Conservation (phyloP, 306 rosid genomes). For the Quercus aquifolioides region DNA sequence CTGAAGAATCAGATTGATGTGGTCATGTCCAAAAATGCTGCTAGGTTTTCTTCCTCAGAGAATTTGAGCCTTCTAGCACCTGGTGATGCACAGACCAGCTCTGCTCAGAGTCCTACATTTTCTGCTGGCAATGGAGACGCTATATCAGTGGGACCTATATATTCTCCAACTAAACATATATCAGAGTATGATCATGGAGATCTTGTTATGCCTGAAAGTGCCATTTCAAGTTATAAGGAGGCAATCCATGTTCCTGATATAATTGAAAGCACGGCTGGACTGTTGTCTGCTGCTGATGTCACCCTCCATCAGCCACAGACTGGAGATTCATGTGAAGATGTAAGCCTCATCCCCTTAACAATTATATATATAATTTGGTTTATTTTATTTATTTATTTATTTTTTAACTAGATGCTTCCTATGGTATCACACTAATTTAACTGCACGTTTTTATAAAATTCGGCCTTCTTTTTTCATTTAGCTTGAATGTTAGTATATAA, state of each 20-base stretch:
- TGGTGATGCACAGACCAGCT: constrained; percentile 66
- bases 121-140: constrained; percentile 69
- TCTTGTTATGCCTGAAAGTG: constrained; percentile 61
- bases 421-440: constrained; percentile 3
- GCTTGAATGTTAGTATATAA: too few species aligned
- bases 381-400: neutral
- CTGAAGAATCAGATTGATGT: constrained; percentile 55
- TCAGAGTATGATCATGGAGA: constrained; percentile 64
- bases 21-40: constrained; percentile 57
- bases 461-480: neutral
- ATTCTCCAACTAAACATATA: constrained; percentile 40
- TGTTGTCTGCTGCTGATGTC: constrained; percentile 63
- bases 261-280: constrained; percentile 78
- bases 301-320: constrained; percentile 55
- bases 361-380: neutral
- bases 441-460: neutral
- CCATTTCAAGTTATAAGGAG: constrained; percentile 72
- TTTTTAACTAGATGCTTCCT: neutral
- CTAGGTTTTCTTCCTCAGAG: constrained; percentile 69
- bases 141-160: constrained; percentile 52
- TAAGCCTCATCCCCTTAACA: constrained; percentile 39
- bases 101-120: constrained; percentile 64
- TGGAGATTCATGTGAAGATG: constrained; percentile 71
- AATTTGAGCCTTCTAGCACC: constrained; percentile 69
- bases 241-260: constrained; percentile 69